These are phyloP conservation scores for Alternaria atra DNA, from an alignment of 2,329 filamentous ascomycete genomes.

Conservation along the genomic window DNA sequence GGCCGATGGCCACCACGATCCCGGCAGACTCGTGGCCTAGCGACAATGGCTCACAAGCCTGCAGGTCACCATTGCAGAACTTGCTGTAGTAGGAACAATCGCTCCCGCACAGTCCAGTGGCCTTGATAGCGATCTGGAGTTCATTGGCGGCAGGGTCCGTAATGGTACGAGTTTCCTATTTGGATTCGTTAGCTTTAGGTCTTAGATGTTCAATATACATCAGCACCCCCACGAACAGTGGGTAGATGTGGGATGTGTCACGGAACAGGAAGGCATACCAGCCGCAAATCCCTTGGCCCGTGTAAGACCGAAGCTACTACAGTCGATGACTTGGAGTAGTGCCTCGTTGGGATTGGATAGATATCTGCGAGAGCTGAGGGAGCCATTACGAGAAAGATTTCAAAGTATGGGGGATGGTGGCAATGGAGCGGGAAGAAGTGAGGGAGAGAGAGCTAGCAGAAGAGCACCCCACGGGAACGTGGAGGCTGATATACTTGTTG, in stretches of 20 bases:
- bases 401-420: slow-evolving; percentile 26
- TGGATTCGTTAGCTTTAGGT: slow-evolving; percentile 33
- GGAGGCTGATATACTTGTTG: slow-evolving; percentile 52
- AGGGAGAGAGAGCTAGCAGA: slow-evolving; percentile 39
- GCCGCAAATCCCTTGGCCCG: slow-evolving; percentile 54
- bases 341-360: slow-evolving; percentile 51
- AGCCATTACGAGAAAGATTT: slow-evolving; percentile 50
- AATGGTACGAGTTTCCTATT: slow-evolving; percentile 65
- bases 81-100: slow-evolving; percentile 77
- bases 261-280: slow-evolving; percentile 50
- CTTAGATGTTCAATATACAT: slow-evolving; percentile 22
- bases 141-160: slow-evolving; percentile 64
- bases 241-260: slow-evolving; percentile 45
- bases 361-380: slow-evolving; percentile 52
- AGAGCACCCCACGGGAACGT: slow-evolving; percentile 49
- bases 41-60: slow-evolving; percentile 70
- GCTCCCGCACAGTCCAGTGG: slow-evolving; percentile 74
- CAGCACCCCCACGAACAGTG: slow-evolving; percentile 44
- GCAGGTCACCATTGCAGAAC: slow-evolving; percentile 75
- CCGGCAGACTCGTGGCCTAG: slow-evolving; percentile 58
- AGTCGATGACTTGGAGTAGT: slow-evolving; percentile 49
- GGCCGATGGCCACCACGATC: slow-evolving; percentile 51
- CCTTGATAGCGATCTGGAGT: slow-evolving; percentile 71
- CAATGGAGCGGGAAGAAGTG: slow-evolving; percentile 32
- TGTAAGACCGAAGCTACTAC: slow-evolving; percentile 54